Evolutionary conservation across 2,329 filamentous ascomycete genomes (phyloP), one percentile per base, ranked within the genome.

Genomic region (Sclerotinia glacialis): DNA sequence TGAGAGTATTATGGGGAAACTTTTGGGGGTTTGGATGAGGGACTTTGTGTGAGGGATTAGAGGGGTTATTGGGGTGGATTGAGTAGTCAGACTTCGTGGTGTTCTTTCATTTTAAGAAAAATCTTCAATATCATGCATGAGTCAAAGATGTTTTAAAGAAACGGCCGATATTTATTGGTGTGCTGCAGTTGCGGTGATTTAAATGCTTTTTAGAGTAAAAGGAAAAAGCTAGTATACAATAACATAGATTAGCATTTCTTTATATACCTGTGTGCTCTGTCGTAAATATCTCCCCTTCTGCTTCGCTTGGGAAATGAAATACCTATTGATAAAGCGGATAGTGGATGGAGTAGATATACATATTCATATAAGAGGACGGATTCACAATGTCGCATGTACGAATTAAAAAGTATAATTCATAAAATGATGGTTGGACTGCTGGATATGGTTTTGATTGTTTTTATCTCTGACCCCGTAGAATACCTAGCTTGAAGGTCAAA

Each of bases 401-500:
- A 8, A 34, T n/a, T n/a, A n/a, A 8, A n/a, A 1, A 34, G 1
- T 12, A 6, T 1, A 37, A 0, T 14, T 54, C 18, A 8, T 31
- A n/a, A n/a, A n/a, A 34, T 7, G 1, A 53, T 14, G 21, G 50
- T n/a, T 31, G 31, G 12, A 0, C 12, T 23, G 47, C 21, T 2
- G 26, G 50, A 34, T 0, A 3, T 53, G 5, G 50, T n/a, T n/a
- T 34, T 31, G 3, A 21, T 34, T 34, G 1, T 12, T 34, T 31
- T 2, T 52, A 8, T 23, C 7, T 18, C 8, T 9, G 26, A 4
- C 1, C 14, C 18, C 0, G 3, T 2, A 0, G 2, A 5, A 28
- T 40, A 40, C 37, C 37, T 40, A 5, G 37, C 37, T 5, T 14
- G 37, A 16, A 16, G 3, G 3, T 16, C 37, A 14, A 40, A 40